Base-by-base conservation (phyloP, 2,329 filamentous ascomycete genomes). In the Colletotrichum sp. region DNA sequence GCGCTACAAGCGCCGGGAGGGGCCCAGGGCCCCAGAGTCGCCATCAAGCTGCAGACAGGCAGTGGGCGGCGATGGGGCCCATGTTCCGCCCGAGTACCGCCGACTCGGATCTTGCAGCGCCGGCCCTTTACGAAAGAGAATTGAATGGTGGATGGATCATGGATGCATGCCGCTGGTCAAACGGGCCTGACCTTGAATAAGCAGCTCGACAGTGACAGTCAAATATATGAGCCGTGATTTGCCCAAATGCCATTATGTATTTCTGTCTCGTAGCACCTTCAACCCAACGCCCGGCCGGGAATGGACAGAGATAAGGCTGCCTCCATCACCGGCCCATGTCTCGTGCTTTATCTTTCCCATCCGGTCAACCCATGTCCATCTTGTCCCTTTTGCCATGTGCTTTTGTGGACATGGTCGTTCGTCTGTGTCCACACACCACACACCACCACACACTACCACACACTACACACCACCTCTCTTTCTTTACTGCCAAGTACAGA, bases 171-270 rank as follows among this genome's bases (percentile, higher is more conserved):
- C 34, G 34, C 34, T 38, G 34, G 34, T 38, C 15, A 38, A 16
- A 38, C 15, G 66, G 77, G 78, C 76, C 61, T 58, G 21, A 67
- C 36, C 38, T 71, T 61, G 34, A 65, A 48, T 13, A 8, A 48
- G 43, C 43, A 48, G 43, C 43, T 48, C 43, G 24, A 60, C 57
- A 60, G 24, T 58, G 30, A 32, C 60, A 38, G 60, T 64, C 32
- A 67, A 70, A 77, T 75, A 71, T 72, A 69, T 72, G 74, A 74
- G 72, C 70, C 65, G 36, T 77, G 77, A 79, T 82, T 82, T 82
- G 80, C 68, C 79, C 64, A 21, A 81, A 83, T 81, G 38, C 77
- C 80, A 84, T 85, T 85, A 85, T 82, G 84, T 85, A 85, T 85
- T 85, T 82, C 80, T 79, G 83, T 84, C 79, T 84, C 80, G 80